A percentile compares a stretch with the other conserved stretches of the same genome.
These are phyloP conservation scores for Pichia eremophila DNA, from an alignment of 805 yeast genomes.

Conservation along the genomic window DNA sequence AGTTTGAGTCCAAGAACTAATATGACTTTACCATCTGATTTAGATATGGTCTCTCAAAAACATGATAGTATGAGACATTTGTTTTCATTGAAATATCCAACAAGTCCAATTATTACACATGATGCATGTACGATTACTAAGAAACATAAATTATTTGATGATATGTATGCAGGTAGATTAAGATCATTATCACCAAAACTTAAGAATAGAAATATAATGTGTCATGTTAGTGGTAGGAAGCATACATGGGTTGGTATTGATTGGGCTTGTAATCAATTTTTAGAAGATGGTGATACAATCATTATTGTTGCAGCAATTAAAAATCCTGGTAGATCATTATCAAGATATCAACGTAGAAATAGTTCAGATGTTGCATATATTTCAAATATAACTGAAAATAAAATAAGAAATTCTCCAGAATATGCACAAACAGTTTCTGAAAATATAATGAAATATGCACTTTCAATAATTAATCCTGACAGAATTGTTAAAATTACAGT, in stretches of 20 bases:
- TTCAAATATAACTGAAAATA: constrained; percentile 21
- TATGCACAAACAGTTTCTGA: constrained; percentile 35
- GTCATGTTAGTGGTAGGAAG: constrained; percentile 58
- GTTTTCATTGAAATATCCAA: constrained; percentile 22
- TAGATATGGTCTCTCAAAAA: constrained; percentile 3
- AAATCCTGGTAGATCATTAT: constrained; percentile 19
- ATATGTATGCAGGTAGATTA: constrained; percentile 32
- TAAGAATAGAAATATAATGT: constrained; percentile 47
- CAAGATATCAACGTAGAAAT: constrained; percentile 11
- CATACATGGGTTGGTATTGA: constrained; percentile 83
- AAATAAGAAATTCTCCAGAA: constrained; percentile 37
- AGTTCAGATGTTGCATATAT: constrained; percentile 12
- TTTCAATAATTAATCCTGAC: constrained; percentile 37
- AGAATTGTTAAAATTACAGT: constrained; percentile 43
- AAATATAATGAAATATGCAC: constrained; percentile 43
- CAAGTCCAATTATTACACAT: constrained; percentile 29
- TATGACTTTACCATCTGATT: neutral
- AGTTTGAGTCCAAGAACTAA: constrained; percentile 16
- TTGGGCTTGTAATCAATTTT: constrained; percentile 47
- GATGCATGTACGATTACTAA: constrained; percentile 37
- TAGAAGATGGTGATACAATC: constrained; percentile 59
- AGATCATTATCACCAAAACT: constrained; percentile 25
- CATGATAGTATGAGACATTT: neutral
- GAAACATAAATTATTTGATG: constrained; percentile 39
- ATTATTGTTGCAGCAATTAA: constrained; percentile 49